Conservation (phyloP, 2,329 filamentous ascomycete species). For the Colletotrichum lentis region DNA sequence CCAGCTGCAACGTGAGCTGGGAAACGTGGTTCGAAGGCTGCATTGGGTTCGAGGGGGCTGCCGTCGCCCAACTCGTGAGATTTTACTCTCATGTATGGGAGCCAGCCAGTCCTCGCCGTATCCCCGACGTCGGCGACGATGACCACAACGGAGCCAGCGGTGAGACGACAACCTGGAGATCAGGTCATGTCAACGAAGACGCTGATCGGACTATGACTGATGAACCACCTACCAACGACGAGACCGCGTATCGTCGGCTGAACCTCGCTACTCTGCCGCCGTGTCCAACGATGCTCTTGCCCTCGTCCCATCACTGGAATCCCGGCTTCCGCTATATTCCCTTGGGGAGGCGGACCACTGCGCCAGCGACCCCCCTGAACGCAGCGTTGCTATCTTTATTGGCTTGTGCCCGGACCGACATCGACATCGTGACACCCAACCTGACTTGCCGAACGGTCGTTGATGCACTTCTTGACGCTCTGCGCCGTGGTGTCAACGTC, state of each 20-base stretch:
- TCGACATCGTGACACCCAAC: constrained; percentile 81
- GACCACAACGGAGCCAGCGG: neutral
- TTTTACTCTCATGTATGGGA: constrained; percentile 79
- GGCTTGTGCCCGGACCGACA: constrained; percentile 61
- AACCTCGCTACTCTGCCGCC: constrained; percentile 36
- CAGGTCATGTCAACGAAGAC: neutral
- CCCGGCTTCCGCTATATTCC: constrained; percentile 69
- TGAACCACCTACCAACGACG: constrained; percentile 12
- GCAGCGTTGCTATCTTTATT: constrained; percentile 69
- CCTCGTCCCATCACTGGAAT: constrained; percentile 76
- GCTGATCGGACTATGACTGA: neutral
- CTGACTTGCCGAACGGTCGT: constrained; percentile 74
- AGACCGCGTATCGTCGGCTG: constrained; percentile 29
- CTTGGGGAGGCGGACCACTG: constrained; percentile 57
- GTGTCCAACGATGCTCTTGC: constrained; percentile 70
- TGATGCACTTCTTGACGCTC: constrained; percentile 65
- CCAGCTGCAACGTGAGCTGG: constrained; percentile 87
- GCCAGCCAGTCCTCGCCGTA: constrained; percentile 12
- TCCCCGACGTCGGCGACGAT: constrained; percentile 5
- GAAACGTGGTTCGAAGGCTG: constrained; percentile 88
- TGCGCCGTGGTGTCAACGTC: constrained; percentile 73
- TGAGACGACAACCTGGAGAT: neutral
- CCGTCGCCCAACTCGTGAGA: constrained; percentile 67
- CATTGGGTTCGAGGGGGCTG: constrained; percentile 69
- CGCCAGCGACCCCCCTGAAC: constrained; percentile 74